A percentile compares a stretch with the other conserved stretches of the same genome.
Evolutionary conservation across 305 asterid species (phyloP).

Genomic region (Caryopteris hybrid): DNA sequence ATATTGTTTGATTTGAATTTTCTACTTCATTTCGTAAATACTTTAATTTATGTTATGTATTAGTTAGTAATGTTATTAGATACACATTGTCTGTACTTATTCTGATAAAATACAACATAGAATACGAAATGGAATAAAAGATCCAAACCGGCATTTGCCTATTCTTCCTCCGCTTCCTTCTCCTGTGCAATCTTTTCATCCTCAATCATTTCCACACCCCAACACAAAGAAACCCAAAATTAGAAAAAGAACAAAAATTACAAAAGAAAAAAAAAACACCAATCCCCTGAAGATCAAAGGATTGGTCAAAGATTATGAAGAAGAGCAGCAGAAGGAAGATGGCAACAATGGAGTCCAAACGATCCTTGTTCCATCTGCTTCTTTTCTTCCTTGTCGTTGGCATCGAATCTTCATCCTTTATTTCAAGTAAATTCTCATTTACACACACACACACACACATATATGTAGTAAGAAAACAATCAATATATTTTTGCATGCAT

Average conservation of each 20-base stretch:
- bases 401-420: conserved; percentile 49
- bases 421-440: conserved; percentile 39
- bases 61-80: too few species aligned
- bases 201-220: conserved; percentile 3
- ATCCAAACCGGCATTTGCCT: too few species aligned
- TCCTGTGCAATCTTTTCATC: conserved; percentile 19
- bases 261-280: background rate
- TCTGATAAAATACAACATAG: too few species aligned
- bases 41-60: too few species aligned
- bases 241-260: background rate
- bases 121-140: too few species aligned
- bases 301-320: too few species aligned
- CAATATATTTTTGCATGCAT: background rate
- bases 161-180: conserved; percentile 33
- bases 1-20: too few species aligned
- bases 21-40: too few species aligned
- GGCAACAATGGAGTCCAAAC: conserved; percentile 37
- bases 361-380: conserved; percentile 30
- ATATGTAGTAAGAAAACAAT: too few species aligned
- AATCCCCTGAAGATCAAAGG: conserved; percentile 10
- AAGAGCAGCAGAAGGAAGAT: conserved; percentile 21
- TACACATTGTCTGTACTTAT: too few species aligned
- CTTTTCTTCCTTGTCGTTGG: conserved; percentile 41
- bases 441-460: too few species aligned
- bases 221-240: background rate